Evolutionary conservation across 495 filamentous ascomycete genomes (phyloP).

Genomic region (Lasiosphaeria hispida): DNA sequence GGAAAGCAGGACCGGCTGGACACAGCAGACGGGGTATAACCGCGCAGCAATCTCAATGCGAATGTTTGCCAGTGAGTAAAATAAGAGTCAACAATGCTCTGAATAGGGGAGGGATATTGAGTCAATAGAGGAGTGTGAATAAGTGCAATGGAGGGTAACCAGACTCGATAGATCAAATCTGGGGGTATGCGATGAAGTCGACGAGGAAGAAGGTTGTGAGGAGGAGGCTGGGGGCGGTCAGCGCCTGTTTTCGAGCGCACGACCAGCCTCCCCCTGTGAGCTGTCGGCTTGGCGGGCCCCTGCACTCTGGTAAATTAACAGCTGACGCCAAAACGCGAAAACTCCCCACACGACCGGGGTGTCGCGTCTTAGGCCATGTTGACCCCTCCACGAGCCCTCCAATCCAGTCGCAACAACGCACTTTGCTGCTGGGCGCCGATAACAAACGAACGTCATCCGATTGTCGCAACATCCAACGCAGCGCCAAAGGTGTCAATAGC

Average conservation of each 20-base stretch:
- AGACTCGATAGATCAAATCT: background rate
- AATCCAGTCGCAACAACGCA: constrained; percentile 23
- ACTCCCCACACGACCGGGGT: constrained; percentile 19
- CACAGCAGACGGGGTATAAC: no score
- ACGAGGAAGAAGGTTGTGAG: constrained; percentile 10
- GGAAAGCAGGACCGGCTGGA: no score
- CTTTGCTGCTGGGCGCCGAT: background rate
- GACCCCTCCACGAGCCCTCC: constrained; percentile 18
- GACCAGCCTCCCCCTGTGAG: constrained; percentile 17
- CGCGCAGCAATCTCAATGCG: no score
- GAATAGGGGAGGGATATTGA: no score
- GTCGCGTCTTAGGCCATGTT: background rate
- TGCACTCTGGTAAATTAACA: constrained; percentile 18
- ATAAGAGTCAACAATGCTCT: no score
- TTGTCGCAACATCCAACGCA: background rate
- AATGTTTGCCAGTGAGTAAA: no score
- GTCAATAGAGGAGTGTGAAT: no score
- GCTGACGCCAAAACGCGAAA: constrained; percentile 23
- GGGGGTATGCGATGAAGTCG: constrained; percentile 1
- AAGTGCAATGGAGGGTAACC: no score
- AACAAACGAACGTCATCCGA: constrained; percentile 7
- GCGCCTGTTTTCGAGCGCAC: constrained; percentile 15
- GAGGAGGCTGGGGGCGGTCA: constrained; percentile 23
- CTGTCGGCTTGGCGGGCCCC: constrained; percentile 14
- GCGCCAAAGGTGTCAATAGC: background rate